Evolutionary conservation across 345 rosid genomes (phyloP).

Genomic region (Salix dunnii): DNA sequence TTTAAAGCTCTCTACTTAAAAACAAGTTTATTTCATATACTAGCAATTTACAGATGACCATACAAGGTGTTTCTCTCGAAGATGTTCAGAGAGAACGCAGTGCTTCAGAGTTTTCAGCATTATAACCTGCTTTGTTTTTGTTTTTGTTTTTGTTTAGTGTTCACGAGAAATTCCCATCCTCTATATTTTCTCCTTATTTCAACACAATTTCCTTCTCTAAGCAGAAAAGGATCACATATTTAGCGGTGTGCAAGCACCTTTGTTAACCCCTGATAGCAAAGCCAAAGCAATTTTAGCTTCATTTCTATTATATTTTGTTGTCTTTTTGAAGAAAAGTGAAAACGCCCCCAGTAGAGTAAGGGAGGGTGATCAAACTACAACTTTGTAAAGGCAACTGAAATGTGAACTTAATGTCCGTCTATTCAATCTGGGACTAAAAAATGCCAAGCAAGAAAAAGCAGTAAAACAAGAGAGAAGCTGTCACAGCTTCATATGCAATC

Average conservation of each 20-base stretch:
- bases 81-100: neutral
- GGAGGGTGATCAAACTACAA: neutral
- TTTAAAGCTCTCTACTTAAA: neutral
- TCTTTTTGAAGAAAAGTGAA: neutral
- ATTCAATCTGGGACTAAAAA: neutral
- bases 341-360: neutral
- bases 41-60: neutral
- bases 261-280: too few relatives aligned
- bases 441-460: neutral
- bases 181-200: neutral
- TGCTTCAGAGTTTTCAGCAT: neutral
- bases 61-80: neutral
- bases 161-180: neutral
- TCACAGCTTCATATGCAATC: slow-evolving; percentile 4
- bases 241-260: neutral
- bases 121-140: neutral
- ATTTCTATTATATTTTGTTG: too few relatives aligned
- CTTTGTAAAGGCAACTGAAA: neutral
- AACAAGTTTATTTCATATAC: neutral
- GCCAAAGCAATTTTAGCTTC: neutral
- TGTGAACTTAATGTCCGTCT: neutral
- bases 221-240: neutral
- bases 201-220: neutral
- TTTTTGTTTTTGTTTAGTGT: neutral
- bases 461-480: neutral